Evolutionary conservation across 495 filamentous ascomycete species (phyloP), one percentile per base, ranked within the genome.

Genomic region (Penicillium nucicola): DNA sequence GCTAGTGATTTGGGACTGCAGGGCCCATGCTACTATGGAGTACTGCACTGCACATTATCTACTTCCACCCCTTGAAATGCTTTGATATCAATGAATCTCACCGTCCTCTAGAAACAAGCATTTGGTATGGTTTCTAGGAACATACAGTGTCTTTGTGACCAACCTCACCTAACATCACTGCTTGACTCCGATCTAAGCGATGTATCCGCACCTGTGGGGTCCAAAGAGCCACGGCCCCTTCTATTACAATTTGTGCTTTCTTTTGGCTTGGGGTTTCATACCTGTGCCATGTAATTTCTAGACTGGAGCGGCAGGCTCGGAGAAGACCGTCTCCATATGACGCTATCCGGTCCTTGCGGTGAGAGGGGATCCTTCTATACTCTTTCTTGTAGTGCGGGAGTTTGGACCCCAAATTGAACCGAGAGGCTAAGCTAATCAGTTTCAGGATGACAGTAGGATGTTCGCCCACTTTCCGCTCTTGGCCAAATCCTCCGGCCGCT

Each of bases 321-420:
- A 28, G 2, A 28, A 28, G 25, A 22, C 22, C n/a, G 20, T 41
- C 10, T 8, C 13, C 1, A 25, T 20, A 25, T 40, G 22, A 20
- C 18, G n/a, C 5, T 22, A n/a, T 40, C 12, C 14, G 12, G 19
- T 7, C 1, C 30, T 31, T 31, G 15, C 23, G 23, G 35, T 28
- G 9, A 33, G 7, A 14, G 35, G 25, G 5, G 25, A 30, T 33
- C 28, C 23, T 40, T 39, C 18, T 41, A 13, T n/a, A 13, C 5
- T 25, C 4, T 19, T 30, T n/a, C n/a, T n/a, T n/a, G n/a, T n/a
- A n/a, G n/a, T n/a, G n/a, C n/a, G n/a, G n/a, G 15, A 22, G 19
- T 48, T 48, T 41, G 46, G 46, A 41, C 46, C 46, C 46, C 46
- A 48, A 33, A 14, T 48, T 13, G 22, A 20, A 3, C 34, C 12